Evolutionary conservation across 768 basidiomycete genomes (phyloP), one percentile per base, ranked within the genome.

Genomic region (Psilocybe subaeruginosa): DNA sequence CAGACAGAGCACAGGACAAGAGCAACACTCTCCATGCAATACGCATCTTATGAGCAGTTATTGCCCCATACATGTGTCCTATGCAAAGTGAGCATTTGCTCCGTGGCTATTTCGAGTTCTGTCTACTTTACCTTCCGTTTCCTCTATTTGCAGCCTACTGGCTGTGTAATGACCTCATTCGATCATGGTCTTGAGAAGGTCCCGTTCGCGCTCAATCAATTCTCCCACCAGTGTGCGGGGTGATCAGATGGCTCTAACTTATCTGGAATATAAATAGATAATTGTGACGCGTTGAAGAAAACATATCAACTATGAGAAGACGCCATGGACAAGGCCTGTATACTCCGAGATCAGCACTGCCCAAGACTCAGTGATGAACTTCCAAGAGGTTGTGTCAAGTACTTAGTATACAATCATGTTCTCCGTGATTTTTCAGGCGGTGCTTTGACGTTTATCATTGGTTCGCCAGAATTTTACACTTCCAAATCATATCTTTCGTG

Each of bases 101-200:
- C 17, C 31, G 31, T 17, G 5, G 14, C 0, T 54, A 33, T 54
- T 33, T 54, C 14, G 12, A 27, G 4, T 39, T 6, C 57, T 50
- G 2, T 37, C 17, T 16, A 30, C 27, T 52, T 30, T 14, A 31
- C 41, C 31, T 53, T 45, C 51, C 45, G 39, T 45, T 33, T 41
- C 50, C 50, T 35, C 30, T 59, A 53, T 59, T 53, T 59, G 31
- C 19, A 53, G 41, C 45, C 29, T n/a, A 8, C 0, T 2, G 27
- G 61, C 61, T 62, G 51, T 62, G 61, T 52, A 58, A 58, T 62
- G 61, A 62, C 51, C 52, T 62, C 61, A 58, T 62, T 58, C 14
- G 37, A 58, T 51, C 49, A 47, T 30, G 46, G 29, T 39, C 16
- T 43, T 31, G 29, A 35, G n/a, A 27, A 49, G 17, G 8, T 27